Evolutionary conservation across 2,329 filamentous ascomycete genomes (phyloP).

Genomic region (Colletotrichum falcatum): DNA sequence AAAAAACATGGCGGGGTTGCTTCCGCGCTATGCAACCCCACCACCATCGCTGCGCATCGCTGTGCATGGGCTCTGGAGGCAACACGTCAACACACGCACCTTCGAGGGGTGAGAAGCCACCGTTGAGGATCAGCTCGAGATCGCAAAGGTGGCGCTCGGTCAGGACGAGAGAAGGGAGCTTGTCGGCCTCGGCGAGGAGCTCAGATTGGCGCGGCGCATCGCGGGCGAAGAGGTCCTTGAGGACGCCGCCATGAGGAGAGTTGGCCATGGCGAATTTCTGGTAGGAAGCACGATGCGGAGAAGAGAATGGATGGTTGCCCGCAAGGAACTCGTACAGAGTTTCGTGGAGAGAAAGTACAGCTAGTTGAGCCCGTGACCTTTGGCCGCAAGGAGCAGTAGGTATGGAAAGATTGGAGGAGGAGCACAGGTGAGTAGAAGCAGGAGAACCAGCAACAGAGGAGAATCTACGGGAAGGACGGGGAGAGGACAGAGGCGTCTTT

Average conservation of each 20-base stretch:
- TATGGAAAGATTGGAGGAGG: slow-evolving; percentile 8
- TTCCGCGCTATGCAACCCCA: slow-evolving; percentile 38
- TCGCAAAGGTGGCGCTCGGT: slow-evolving; percentile 97
- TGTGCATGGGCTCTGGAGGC: slow-evolving; percentile 6
- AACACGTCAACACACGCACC: slow-evolving; percentile 66
- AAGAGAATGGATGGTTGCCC: slow-evolving; percentile 10
- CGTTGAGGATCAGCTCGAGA: slow-evolving; percentile 95
- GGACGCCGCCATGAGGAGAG: slow-evolving; percentile 87
- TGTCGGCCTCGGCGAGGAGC: slow-evolving; percentile 87
- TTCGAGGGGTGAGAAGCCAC: slow-evolving; percentile 97
- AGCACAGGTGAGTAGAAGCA: slow-evolving; percentile 16
- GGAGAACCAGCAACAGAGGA: slow-evolving; percentile 12
- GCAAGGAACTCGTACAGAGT: slow-evolving; percentile 14
- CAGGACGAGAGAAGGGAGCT: slow-evolving; percentile 84
- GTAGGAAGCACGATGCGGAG: not conserved
- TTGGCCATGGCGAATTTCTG: slow-evolving; percentile 69
- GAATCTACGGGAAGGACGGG: not conserved
- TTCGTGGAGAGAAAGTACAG: slow-evolving; percentile 15
- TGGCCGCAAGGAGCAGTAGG: not conserved
- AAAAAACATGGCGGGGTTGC: slow-evolving; percentile 35
- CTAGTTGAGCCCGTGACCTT: slow-evolving; percentile 31
- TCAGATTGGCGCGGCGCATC: slow-evolving; percentile 86
- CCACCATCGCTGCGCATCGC: slow-evolving; percentile 26
- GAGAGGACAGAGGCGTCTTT: slow-evolving; percentile 37
- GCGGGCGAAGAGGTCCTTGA: slow-evolving; percentile 97